These are phyloP conservation scores for Leucosporidium creatinivorum DNA, from an alignment of 768 basidiomycete genomes.

Conservation along the genomic window DNA sequence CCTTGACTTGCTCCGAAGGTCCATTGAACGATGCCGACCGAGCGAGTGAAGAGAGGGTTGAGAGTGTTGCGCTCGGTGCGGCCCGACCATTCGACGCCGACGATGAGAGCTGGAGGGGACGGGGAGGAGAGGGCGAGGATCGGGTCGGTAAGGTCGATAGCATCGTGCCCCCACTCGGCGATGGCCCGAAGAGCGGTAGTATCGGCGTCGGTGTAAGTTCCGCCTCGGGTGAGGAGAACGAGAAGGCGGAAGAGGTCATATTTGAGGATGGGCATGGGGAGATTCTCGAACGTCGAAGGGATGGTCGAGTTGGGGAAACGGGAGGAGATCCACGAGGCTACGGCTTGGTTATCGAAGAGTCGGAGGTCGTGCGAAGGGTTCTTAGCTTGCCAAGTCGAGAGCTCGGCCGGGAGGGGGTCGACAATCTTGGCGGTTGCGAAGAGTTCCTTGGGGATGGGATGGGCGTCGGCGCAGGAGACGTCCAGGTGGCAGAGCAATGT, in stretches of 20 bases:
- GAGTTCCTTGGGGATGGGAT: neutral
- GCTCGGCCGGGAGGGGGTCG: neutral
- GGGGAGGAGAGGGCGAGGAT: neutral
- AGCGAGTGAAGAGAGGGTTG: conserved; percentile 7
- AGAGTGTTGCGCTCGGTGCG: neutral
- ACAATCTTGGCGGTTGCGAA: neutral
- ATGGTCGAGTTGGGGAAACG: neutral
- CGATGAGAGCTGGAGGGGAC: neutral
- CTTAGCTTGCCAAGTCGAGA: neutral
- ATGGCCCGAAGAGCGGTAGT: neutral
- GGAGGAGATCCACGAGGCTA: neutral
- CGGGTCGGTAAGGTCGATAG: neutral
- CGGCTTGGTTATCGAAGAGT: neutral
- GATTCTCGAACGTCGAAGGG: neutral
- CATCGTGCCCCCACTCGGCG: neutral
- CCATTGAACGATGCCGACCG: conserved; percentile 38
- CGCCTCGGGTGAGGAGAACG: conserved; percentile 1
- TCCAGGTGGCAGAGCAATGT: neutral
- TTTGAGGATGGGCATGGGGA: conserved; percentile 4
- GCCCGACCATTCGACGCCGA: conserved; percentile 8
- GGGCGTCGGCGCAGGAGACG: neutral
- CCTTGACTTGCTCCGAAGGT: conserved; percentile 37
- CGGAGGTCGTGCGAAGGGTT: neutral
- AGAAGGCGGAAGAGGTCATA: conserved; percentile 12
- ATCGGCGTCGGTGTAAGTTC: conserved; percentile 4